Base-by-base conservation (phyloP, 495 filamentous ascomycete genomes). In the Aspergillus nidulans region DNA sequence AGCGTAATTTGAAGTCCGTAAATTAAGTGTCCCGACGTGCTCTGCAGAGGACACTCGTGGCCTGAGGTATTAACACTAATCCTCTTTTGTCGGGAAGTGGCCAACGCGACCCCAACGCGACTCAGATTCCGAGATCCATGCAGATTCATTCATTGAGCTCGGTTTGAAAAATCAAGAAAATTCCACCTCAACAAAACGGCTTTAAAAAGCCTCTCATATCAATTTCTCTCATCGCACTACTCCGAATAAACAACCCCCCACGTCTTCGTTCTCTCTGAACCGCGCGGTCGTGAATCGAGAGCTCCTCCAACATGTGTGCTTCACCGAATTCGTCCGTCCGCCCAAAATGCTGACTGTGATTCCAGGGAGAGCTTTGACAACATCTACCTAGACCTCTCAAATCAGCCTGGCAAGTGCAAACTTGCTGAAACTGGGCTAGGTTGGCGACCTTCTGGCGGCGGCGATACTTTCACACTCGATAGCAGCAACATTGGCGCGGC, bases 301-400 rank as follows among this genome's bases (percentile, higher is more conserved):
- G 60, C 62, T 62, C 53, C 69, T 75, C 72, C 72, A 69, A 58
- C 52, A 77, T 77, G 74, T 77, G 61, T 66, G 70, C 56, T 54
- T 26, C 47, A 23, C 13, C 51, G 15, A 30, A n/a, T 41, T 47
- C 40, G 38, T 28, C 50, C 34, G 38, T 44, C 21, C 45, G 42
- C 45, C 56, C 25, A 53, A 24, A 34, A 36, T 23, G 44, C 71
- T 76, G 50, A 76, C 53, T 16, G 42, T 49, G 48, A 15, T 54
- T 24, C 15, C 43, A 87, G 82, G 84, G 94, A 98, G 82, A 90
- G 83, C 67, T 99, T 99, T 66, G 91, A 97, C 64, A 89, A 88
- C 66, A 96, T 97, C 74, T 88, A 94, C 70, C 82, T 99, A 55
- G 92, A 99, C 69, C 78, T 99, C 24, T 96, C 91, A 44, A 90